phyloP scores from a whole-genome alignment of 495 filamentous ascomycete genomes.

The Rusavskia elegans region DNA sequence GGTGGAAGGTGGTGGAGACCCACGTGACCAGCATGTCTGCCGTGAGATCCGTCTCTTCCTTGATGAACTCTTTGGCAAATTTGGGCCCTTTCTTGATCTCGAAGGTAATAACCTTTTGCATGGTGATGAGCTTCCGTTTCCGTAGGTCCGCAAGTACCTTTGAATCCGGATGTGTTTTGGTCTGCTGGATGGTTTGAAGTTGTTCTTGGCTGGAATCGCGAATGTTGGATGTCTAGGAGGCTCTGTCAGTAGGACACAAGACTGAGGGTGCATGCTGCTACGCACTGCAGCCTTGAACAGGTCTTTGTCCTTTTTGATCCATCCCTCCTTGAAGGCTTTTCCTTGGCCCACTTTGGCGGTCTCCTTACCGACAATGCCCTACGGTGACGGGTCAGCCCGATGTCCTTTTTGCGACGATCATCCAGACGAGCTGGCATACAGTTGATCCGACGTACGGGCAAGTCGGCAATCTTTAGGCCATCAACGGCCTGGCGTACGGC shows the following conservation, averaged over 20 bases:
- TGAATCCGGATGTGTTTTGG: slow-evolving; percentile 46
- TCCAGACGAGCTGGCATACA: slow-evolving; percentile 14
- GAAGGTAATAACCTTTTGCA: slow-evolving; percentile 76
- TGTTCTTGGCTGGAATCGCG: slow-evolving; percentile 62
- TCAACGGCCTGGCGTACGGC: slow-evolving; percentile 62
- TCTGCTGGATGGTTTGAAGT: slow-evolving; percentile 52
- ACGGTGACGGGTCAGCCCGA: slow-evolving; percentile 7
- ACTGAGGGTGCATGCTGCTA: no score
- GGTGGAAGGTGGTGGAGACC: not conserved
- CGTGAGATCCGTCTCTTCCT: slow-evolving; percentile 91
- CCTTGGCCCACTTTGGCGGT: slow-evolving; percentile 82
- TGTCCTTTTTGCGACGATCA: not conserved
- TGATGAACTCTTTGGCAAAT: slow-evolving; percentile 67
- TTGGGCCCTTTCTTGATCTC: slow-evolving; percentile 71
- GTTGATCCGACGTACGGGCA: slow-evolving; percentile 31
- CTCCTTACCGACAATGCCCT: slow-evolving; percentile 62
- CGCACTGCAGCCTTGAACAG: slow-evolving; percentile 30
- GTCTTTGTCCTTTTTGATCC: slow-evolving; percentile 82
- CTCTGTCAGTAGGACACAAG: not conserved
- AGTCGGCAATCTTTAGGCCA: slow-evolving; percentile 64
- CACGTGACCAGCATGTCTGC: slow-evolving; percentile 71
- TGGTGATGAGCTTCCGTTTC: slow-evolving; percentile 70
- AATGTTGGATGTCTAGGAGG: slow-evolving; percentile 43
- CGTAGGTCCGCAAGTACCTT: slow-evolving; percentile 66
- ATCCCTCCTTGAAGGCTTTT: slow-evolving; percentile 90